Conservation (phyloP, 345 rosid species). For the Rhodamnia rubescens region DNA sequence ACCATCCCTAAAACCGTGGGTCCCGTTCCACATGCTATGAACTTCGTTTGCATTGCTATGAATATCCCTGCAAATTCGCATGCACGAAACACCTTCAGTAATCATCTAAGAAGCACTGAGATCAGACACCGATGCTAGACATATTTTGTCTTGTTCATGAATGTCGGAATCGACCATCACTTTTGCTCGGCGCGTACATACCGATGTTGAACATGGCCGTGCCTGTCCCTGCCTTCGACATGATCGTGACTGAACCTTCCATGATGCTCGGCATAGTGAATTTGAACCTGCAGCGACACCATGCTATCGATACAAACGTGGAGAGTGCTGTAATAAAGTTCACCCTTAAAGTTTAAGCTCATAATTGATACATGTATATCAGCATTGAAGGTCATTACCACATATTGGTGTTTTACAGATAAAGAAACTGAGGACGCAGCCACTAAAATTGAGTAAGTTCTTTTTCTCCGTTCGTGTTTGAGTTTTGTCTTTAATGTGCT, state of each 20-base stretch:
- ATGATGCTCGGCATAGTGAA: slow-evolving; percentile 10
- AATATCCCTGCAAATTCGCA: slow-evolving; percentile 60
- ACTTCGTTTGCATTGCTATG: slow-evolving; percentile 66
- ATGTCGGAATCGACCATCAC: neutral
- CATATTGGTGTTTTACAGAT: no score
- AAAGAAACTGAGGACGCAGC: no score
- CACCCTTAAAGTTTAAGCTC: no score
- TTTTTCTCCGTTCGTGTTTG: no score
- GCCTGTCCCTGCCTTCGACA: slow-evolving; percentile 84
- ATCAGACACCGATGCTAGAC: neutral
- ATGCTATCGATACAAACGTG: no score
- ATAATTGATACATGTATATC: no score
- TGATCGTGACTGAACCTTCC: slow-evolving; percentile 61
- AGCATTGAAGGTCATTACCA: no score
- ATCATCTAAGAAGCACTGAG: neutral
- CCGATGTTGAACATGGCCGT: slow-evolving; percentile 95
- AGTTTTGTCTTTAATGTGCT: no score
- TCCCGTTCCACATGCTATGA: slow-evolving; percentile 55
- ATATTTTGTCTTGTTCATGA: neutral
- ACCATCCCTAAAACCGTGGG: slow-evolving; percentile 29
- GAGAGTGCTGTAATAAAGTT: no score
- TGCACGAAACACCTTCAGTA: neutral
- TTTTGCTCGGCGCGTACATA: neutral
- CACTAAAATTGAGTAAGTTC: no score
- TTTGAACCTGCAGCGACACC: neutral